Percentiles rank a stretch among this genome's conserved stretches.
Conservation (phyloP, 2,329 filamentous ascomycete genomes). For the Neodidymelliopsis sp. region DNA sequence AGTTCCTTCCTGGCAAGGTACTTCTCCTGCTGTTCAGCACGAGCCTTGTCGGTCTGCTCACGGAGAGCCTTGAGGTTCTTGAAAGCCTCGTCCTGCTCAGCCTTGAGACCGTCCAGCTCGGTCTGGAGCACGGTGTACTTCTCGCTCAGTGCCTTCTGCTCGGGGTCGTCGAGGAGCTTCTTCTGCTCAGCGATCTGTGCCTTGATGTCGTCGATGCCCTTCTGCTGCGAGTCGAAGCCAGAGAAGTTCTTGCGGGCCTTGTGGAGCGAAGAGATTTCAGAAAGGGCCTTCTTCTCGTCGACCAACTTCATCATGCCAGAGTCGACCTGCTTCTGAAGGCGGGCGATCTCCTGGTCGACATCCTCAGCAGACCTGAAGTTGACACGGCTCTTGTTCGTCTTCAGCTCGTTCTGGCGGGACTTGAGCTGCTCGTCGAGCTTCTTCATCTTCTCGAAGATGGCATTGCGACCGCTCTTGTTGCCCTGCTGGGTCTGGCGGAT, state of each 20-base stretch:
- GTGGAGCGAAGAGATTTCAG: constrained; percentile 81
- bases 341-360: constrained; percentile 80
- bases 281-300: constrained; percentile 93
- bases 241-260: constrained; percentile 93
- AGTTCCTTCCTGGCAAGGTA: constrained; percentile 81
- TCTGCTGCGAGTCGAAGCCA: constrained; percentile 83
- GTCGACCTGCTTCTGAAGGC: constrained; percentile 85
- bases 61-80: constrained; percentile 85
- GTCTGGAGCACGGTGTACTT: constrained; percentile 84
- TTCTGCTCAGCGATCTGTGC: constrained; percentile 87
- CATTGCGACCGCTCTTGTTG: constrained; percentile 81
- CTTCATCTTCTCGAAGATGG: constrained; percentile 89
- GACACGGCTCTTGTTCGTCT: constrained; percentile 80
- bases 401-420: constrained; percentile 84
- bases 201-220: constrained; percentile 87
- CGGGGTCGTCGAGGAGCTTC: constrained; percentile 89
- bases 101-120: constrained; percentile 89
- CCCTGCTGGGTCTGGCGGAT: constrained; percentile 88
- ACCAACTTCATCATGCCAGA: constrained; percentile 92
- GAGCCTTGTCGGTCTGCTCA: constrained; percentile 84
- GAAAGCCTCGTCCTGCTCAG: constrained; percentile 88
- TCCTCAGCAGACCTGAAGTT: constrained; percentile 89
- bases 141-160: constrained; percentile 85
- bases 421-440: constrained; percentile 88
- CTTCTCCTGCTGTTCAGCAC: constrained; percentile 86